These are phyloP conservation scores for Pyrenula massariospora DNA, from an alignment of 495 filamentous ascomycete genomes.

Conservation along the genomic window DNA sequence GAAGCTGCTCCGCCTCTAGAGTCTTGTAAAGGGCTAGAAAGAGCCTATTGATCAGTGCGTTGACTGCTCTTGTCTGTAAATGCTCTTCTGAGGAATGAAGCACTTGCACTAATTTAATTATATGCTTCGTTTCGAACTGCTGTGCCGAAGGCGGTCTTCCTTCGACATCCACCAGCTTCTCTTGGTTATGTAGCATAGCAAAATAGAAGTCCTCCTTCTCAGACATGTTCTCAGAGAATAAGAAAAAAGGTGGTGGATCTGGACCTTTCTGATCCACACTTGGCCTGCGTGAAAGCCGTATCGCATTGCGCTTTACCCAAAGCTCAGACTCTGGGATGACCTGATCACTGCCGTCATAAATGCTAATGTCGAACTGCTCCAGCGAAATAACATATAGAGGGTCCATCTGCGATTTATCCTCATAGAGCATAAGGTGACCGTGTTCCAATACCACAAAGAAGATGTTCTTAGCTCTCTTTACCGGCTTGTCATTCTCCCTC, in stretches of 20 bases:
- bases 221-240: slow-evolving; percentile 89
- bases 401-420: slow-evolving; percentile 78
- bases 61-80: slow-evolving; percentile 86
- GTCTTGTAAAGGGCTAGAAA: slow-evolving; percentile 86
- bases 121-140: slow-evolving; percentile 70
- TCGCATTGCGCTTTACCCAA: slow-evolving; percentile 90
- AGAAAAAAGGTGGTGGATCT: slow-evolving; percentile 67
- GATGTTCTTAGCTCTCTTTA: slow-evolving; percentile 72
- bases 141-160: slow-evolving; percentile 58
- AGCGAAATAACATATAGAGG: slow-evolving; percentile 91
- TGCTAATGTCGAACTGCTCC: slow-evolving; percentile 71
- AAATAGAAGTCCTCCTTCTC: slow-evolving; percentile 99
- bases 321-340: slow-evolving; percentile 79
- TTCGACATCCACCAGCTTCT: slow-evolving; percentile 43
- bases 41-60: slow-evolving; percentile 75
- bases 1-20: slow-evolving; percentile 60
- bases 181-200: slow-evolving; percentile 75
- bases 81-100: slow-evolving; percentile 90
- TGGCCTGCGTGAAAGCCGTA: slow-evolving; percentile 66
- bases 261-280: slow-evolving; percentile 46
- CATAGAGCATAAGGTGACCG: slow-evolving; percentile 94
- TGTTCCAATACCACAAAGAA: slow-evolving; percentile 92
- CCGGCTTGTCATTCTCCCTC: slow-evolving; percentile 43
- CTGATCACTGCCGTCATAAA: slow-evolving; percentile 69
- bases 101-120: slow-evolving; percentile 75